Conservation (phyloP, 2,329 filamentous ascomycete species). For the Fusarium protoensiforme region DNA sequence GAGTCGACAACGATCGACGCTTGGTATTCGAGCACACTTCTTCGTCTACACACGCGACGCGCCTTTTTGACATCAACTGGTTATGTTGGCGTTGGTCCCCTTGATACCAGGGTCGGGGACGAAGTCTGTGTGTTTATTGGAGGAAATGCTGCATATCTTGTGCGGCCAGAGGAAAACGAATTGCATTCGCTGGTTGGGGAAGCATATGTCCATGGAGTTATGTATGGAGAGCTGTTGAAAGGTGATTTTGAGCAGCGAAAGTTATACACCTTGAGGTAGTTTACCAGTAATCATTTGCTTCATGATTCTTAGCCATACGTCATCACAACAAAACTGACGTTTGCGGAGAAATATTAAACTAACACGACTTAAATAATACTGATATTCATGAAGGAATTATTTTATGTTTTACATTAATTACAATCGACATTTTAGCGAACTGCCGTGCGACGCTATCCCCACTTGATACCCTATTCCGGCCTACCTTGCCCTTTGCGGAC, state of each 20-base stretch:
- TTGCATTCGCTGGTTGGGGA: slow-evolving; percentile 7
- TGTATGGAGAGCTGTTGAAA: slow-evolving; percentile 13
- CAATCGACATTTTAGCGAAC: neutral
- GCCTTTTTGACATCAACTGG: slow-evolving; percentile 9
- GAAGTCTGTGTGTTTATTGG: slow-evolving; percentile 9
- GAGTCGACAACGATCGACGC: neutral
- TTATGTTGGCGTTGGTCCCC: slow-evolving; percentile 6
- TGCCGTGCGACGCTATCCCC: neutral
- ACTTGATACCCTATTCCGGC: neutral
- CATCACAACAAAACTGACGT: neutral
- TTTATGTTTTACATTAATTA: neutral
- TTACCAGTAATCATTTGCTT: neutral
- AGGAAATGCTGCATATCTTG: slow-evolving; percentile 3
- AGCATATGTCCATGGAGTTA: slow-evolving; percentile 12
- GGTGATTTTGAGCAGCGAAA: neutral
- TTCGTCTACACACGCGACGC: neutral
- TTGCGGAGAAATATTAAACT: neutral
- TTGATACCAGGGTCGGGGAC: neutral
- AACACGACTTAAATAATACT: neutral
- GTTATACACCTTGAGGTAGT: neutral
- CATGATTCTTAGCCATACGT: neutral
- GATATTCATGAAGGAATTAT: neutral
- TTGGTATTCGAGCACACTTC: neutral
- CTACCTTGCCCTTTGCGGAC: neutral
- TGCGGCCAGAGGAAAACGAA: neutral